Base-by-base conservation (phyloP, 495 filamentous ascomycete genomes). In the Podospora tetraspora region DNA sequence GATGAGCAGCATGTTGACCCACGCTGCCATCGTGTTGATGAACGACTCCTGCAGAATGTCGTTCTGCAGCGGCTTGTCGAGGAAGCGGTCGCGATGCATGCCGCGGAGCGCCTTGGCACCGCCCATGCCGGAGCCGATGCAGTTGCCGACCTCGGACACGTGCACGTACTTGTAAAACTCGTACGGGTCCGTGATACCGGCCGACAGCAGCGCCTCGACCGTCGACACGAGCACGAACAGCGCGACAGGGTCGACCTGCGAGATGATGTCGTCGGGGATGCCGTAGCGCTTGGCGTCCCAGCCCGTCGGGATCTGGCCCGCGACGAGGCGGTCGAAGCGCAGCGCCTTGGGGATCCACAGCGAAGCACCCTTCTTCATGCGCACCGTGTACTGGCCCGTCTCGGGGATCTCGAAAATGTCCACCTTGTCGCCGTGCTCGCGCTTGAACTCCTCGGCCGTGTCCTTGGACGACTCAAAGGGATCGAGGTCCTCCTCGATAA, bases 101-200 rank as follows among this genome's bases (percentile, higher is more conserved):
- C 94, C 94, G 70, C 94, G 87, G 67, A 98, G 86, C 66, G 95
- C 96, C 71, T 87, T 86, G 61, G 92, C 92, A 79, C 95, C 95
- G 84, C 95, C 95, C 79, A 98, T 93, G 82, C 95, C 95, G 12
- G 96, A 98, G 76, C 95, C 95, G 70, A 99, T 87, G 79, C 96
- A 98, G 84, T 99, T 99, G 77, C 96, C 95, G 57, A 99, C 91
- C 77, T 99, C 91, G 2, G 96, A 97, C 63, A 99, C 87, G 78
- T 99, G 95, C 67, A 99, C 95, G 74, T 99, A 98, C 82, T 97
- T 92, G 86, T 99, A 99, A 81, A 99, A 98, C 80, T 99, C 95
- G 74, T 97, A 99, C 24, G 95, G 96, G 78, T 99, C 96, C n/a
- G 94, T 97, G 77, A 99, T 94, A 89, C 95, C 95, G 62, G 93